Percentiles rank a stretch among this genome's conserved stretches.
phyloP scores from a whole-genome alignment of 208 protist genomes.

The Leishmania turanica region DNA sequence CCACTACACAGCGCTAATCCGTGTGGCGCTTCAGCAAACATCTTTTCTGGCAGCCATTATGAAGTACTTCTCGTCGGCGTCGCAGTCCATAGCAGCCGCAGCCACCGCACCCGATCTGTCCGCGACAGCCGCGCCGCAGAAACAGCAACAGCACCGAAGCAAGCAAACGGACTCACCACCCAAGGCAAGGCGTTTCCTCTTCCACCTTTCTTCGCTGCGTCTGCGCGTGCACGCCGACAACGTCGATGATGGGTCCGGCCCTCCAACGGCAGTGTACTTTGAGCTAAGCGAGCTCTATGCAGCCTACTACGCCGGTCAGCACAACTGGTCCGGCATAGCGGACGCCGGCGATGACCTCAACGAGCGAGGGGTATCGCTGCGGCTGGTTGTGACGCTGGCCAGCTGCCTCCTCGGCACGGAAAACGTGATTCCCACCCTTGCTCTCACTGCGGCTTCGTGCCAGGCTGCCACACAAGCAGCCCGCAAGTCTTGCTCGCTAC shows the following conservation, averaged over 20 bases:
- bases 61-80: constrained; percentile 14
- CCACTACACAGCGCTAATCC: constrained; percentile 32
- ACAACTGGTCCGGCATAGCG: neutral
- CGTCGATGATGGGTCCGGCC: neutral
- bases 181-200: neutral
- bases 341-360: neutral
- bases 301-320: constrained; percentile 8
- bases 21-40: constrained; percentile 25
- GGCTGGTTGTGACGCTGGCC: constrained; percentile 10
- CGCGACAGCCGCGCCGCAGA: neutral
- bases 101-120: neutral
- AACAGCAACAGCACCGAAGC: no score
- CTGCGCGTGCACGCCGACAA: constrained; percentile 22
- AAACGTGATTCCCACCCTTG: constrained; percentile 20
- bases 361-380: neutral
- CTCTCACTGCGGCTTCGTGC: constrained; percentile 6
- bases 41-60: constrained; percentile 14
- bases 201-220: constrained; percentile 16
- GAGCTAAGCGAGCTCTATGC: constrained; percentile 16
- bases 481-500: neutral
- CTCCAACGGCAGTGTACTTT: constrained; percentile 21
- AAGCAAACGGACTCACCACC: neutral
- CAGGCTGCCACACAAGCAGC: neutral
- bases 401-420: constrained; percentile 29
- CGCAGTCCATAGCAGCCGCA: constrained; percentile 8